These are phyloP conservation scores for Eucalyptus curtisii DNA, from an alignment of 345 rosid species.

Conservation along the genomic window DNA sequence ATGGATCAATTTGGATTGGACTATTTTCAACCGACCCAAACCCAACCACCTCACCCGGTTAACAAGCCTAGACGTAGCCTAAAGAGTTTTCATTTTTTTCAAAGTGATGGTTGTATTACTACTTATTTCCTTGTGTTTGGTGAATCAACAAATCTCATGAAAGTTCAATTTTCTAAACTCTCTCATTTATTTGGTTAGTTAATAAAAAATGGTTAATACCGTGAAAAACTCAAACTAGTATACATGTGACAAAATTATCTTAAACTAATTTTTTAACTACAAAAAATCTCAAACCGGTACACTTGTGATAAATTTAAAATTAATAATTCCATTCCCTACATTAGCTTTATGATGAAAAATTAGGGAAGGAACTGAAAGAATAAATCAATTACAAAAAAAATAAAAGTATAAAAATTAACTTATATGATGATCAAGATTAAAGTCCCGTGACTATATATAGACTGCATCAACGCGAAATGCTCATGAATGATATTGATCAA, in stretches of 20 bases:
- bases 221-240: no score
- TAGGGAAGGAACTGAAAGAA: not conserved
- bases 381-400: not conserved
- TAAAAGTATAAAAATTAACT: not conserved
- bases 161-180: not conserved
- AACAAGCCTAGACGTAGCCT: not conserved
- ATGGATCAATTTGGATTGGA: rapidly evolving
- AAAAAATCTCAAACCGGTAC: rapidly evolving
- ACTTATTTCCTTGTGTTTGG: not conserved
- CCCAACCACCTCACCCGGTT: rapidly evolving
- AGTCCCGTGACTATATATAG: not conserved
- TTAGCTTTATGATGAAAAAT: not conserved
- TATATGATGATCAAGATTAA: not conserved
- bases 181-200: not conserved
- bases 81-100: not conserved
- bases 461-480: not conserved
- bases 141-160: not conserved
- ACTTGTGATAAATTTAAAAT: no score
- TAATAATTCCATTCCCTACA: not conserved
- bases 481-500: not conserved
- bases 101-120: no score
- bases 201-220: not conserved
- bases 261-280: rapidly evolving
- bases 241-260: no score
- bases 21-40: no score